These are phyloP conservation scores for Strobilomyces dryophilus DNA, from an alignment of 768 basidiomycete species.

Conservation along the genomic window DNA sequence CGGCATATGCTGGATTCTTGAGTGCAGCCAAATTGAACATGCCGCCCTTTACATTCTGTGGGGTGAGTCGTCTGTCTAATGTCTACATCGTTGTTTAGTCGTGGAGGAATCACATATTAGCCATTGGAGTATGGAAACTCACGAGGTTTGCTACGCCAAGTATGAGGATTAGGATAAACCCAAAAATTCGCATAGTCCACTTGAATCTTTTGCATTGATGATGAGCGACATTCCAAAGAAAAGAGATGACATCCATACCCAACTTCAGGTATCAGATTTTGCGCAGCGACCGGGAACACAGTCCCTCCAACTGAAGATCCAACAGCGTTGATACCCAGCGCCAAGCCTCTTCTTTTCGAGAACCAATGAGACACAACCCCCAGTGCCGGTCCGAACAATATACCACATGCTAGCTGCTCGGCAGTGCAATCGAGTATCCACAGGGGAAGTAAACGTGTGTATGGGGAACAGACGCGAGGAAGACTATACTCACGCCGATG, in stretches of 20 bases:
- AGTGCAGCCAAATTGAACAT: slow-evolving; percentile 54
- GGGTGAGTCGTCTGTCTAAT: slow-evolving; percentile 48
- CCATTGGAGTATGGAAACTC: slow-evolving; percentile 4
- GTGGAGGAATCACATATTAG: background rate
- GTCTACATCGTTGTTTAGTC: slow-evolving; percentile 10
- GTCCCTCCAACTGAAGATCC: slow-evolving; percentile 71
- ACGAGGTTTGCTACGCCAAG: slow-evolving; percentile 56
- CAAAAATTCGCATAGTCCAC: slow-evolving; percentile 74
- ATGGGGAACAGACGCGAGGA: too few relatives aligned
- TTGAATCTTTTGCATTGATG: slow-evolving; percentile 47
- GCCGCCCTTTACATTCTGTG: slow-evolving; percentile 50
- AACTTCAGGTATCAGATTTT: slow-evolving; percentile 48
- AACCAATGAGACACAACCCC: slow-evolving; percentile 74
- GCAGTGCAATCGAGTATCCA: background rate
- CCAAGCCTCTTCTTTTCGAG: slow-evolving; percentile 49
- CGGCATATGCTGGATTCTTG: slow-evolving; percentile 41
- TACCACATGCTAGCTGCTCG: slow-evolving; percentile 40
- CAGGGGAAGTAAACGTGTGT: background rate
- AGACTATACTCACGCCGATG: slow-evolving; percentile 46
- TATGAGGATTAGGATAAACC: slow-evolving; percentile 52
- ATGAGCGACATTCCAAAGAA: background rate
- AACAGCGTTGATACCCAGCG: slow-evolving; percentile 57
- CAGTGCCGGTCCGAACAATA: slow-evolving; percentile 59
- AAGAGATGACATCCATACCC: slow-evolving; percentile 41
- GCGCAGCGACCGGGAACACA: slow-evolving; percentile 57